These are phyloP conservation scores for Colletotrichum spinosum DNA, from an alignment of 2,329 filamentous ascomycete genomes.

Conservation along the genomic window DNA sequence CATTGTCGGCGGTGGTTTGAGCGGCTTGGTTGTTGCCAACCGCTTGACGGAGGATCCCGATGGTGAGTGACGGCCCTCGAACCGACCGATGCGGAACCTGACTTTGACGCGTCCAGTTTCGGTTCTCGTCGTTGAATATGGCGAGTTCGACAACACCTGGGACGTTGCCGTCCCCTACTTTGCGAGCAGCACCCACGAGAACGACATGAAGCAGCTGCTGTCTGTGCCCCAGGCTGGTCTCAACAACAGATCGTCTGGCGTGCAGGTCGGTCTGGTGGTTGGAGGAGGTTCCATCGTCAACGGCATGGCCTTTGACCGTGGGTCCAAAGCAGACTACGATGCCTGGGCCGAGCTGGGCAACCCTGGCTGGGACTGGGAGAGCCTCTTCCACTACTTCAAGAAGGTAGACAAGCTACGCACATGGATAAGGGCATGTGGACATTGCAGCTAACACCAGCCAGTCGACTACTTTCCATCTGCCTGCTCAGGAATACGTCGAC, in stretches of 20 bases:
- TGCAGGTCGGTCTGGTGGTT: conserved; percentile 43
- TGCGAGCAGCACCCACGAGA: conserved; percentile 37
- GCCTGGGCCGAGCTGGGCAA: conserved; percentile 58
- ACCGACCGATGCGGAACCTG: no score
- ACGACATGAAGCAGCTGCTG: conserved; percentile 43
- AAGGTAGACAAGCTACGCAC: conserved; percentile 43
- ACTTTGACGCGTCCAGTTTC: conserved; percentile 33
- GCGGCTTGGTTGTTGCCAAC: conserved; percentile 51
- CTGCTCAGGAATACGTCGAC: conserved; percentile 45
- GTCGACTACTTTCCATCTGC: conserved; percentile 43
- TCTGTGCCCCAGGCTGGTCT: conserved; percentile 46
- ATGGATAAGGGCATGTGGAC: conserved; percentile 18
- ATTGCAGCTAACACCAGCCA: conserved; percentile 44
- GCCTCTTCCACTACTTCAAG: conserved; percentile 59
- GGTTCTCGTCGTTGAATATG: conserved; percentile 45
- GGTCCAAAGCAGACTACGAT: conserved; percentile 54
- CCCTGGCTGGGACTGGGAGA: conserved; percentile 57
- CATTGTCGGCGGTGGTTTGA: conserved; percentile 50
- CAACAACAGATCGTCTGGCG: conserved; percentile 40
- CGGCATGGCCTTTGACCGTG: conserved; percentile 58
- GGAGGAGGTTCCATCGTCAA: conserved; percentile 44
- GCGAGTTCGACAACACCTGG: conserved; percentile 29
- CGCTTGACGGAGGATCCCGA: conserved; percentile 48
- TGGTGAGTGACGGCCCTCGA: conserved; percentile 3
- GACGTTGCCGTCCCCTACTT: conserved; percentile 32